phyloP scores from a whole-genome alignment of 2,329 filamentous ascomycete genomes.

The Botrytis hyacinthi region DNA sequence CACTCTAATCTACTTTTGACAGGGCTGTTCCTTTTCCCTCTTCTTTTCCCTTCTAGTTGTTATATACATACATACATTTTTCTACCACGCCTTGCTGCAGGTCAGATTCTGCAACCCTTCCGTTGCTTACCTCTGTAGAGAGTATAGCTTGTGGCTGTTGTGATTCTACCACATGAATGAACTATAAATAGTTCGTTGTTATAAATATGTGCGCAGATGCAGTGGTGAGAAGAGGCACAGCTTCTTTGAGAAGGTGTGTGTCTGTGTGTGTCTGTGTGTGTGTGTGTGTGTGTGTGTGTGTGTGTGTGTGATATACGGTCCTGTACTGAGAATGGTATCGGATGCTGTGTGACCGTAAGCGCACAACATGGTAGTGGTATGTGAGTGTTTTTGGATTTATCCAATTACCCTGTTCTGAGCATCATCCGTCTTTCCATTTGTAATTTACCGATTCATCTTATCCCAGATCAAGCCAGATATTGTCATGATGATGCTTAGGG shows the following conservation, averaged over 20 bases:
- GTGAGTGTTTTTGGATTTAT: slow-evolving; percentile 11
- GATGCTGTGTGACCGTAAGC: slow-evolving; percentile 5
- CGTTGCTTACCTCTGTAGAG: slow-evolving; percentile 3
- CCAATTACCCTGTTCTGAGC: neutral
- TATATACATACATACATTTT: neutral
- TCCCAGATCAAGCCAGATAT: neutral
- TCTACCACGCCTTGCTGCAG: slow-evolving; percentile 15
- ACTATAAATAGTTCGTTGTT: slow-evolving; percentile 10
- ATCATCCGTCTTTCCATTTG: neutral
- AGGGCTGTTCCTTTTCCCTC: neutral
- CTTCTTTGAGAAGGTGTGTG: neutral
- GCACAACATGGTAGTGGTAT: neutral
- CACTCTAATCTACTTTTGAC: neutral
- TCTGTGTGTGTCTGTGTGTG: neutral
- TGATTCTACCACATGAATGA: neutral
- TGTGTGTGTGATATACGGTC: neutral
- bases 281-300: neutral
- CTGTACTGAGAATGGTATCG: neutral
- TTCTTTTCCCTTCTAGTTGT: neutral
- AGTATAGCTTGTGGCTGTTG: slow-evolving; percentile 14
- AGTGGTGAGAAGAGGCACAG: neutral
- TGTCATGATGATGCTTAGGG: neutral
- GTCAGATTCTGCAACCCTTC: slow-evolving; percentile 15
- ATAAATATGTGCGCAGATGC: neutral
- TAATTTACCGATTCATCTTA: neutral